Evolutionary conservation across 73 alveolate genomes (phyloP).

Genomic region (Halteria grandinella): DNA sequence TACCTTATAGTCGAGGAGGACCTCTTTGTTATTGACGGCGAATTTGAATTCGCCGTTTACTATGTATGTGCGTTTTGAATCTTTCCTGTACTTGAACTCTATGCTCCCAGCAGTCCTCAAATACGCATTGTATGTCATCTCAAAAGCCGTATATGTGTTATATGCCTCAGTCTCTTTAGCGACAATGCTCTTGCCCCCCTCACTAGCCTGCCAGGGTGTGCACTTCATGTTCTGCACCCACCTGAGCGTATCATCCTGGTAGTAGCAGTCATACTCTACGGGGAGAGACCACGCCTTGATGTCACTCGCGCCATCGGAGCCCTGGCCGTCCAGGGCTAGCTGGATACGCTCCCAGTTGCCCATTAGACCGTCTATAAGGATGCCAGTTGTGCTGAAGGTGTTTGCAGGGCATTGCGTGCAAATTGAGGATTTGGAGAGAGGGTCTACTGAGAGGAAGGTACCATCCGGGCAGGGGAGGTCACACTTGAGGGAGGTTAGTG

Average conservation of each 20-base stretch:
- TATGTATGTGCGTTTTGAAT: background rate
- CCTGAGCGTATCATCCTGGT: background rate
- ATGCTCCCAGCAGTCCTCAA: conserved; percentile 10
- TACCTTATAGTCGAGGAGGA: background rate
- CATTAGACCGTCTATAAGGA: conserved; percentile 42
- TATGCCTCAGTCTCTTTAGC: background rate
- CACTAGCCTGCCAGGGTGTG: conserved; percentile 19
- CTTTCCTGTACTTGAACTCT: conserved; percentile 29
- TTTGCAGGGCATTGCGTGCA: conserved; percentile 35
- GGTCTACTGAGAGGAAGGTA: background rate
- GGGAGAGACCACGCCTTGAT: no score
- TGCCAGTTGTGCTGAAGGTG: conserved; percentile 21
- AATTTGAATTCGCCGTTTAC: conserved; percentile 45
- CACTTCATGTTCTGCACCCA: conserved; percentile 36
- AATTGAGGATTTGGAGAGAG: background rate
- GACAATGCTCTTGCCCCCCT: background rate
- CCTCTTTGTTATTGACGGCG: background rate
- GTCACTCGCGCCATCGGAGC: no score
- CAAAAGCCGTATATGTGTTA: conserved; percentile 21
- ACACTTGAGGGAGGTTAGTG: background rate
- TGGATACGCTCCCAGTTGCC: conserved; percentile 28
- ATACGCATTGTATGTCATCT: background rate
- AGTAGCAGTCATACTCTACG: conserved; percentile 28
- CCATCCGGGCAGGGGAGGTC: conserved; percentile 14
- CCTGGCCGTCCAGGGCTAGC: background rate